Evolutionary conservation across 306 rosid genomes (phyloP).

Genomic region (Phaseolus lunatus): DNA sequence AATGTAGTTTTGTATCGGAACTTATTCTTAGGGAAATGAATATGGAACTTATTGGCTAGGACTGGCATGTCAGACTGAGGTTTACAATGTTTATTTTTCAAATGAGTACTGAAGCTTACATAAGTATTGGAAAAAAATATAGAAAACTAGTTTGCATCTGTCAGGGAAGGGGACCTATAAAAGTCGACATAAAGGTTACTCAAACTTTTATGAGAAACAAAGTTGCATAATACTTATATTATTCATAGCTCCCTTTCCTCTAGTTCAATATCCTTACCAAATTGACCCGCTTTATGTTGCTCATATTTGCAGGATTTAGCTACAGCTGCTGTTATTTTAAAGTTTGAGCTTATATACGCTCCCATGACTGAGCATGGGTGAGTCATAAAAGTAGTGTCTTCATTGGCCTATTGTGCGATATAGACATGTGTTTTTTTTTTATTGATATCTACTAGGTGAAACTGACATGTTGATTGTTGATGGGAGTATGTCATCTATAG

Average conservation of each 20-base stretch:
- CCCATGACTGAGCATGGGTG: conserved; percentile 71
- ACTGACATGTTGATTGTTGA: conserved; percentile 47
- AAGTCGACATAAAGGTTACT: background rate
- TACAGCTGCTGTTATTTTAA: conserved; percentile 75
- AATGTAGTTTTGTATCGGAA: background rate
- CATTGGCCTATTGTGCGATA: conserved; percentile 24
- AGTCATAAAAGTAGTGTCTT: conserved; percentile 40
- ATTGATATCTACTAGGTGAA: conserved; percentile 41
- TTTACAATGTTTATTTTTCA: conserved; percentile 17
- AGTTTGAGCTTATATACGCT: conserved; percentile 92
- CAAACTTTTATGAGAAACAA: conserved; percentile 22
- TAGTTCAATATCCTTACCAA: conserved; percentile 23
- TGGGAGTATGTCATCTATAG: conserved; percentile 53
- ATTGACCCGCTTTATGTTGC: conserved; percentile 35
- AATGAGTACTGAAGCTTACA: background rate
- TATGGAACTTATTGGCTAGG: background rate
- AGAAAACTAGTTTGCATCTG: conserved; percentile 4
- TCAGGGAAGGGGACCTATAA: conserved; percentile 22
- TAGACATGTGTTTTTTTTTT: conserved; percentile 26
- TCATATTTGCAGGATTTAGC: conserved; percentile 68
- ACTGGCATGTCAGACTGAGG: conserved; percentile 1
- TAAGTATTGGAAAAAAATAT: background rate
- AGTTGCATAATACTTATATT: conserved; percentile 2
- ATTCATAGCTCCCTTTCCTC: background rate
- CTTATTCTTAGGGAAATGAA: background rate